Evolutionary conservation across 257 asterid species (phyloP), one percentile per base, ranked within the genome.

Genomic region (Ehretia macrophylla): DNA sequence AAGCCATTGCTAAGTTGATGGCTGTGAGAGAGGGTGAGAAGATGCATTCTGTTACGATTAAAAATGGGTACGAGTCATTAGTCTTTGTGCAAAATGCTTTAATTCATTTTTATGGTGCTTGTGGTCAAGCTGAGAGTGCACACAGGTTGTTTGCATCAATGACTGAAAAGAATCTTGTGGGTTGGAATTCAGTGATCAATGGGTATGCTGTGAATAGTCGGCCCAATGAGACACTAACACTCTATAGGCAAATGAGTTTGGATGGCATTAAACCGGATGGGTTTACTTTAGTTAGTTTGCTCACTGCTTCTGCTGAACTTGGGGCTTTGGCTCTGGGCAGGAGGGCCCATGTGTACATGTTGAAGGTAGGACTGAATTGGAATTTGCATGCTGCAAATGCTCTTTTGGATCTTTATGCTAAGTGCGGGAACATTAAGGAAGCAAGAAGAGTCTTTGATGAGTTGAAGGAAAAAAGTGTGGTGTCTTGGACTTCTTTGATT

Each of bases 211-310:
- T 78, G 39, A 86, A 83, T 49, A 75, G 82, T 19, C 69, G 81
- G 72, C 92, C 95, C 6, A 75, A 83, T 32, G 95, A 86, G 55
- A 65, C 86, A 0, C 50, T 86, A 70, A 59, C 80, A 54, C 78
- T 81, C 50, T 83, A 68, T 27, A 60, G 77, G 62, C 62, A 56
- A 48, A 72, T 85, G 88, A 57, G 70, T 37, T 45, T 56, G 58
- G 79, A 77, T 14, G 75, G 72, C 51, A 81, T 69, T 53, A 72
- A 70, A 58, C 95, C 92, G 0, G 95, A 86, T 65, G 95, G 95
- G 8, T 86, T 86, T 72, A 86, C 95, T 17, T 44, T 86, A 69
- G 95, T 86, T 19, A 86, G 88, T 56, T 71, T 86, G 81, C 81
- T 86, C 21, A 86, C 88, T 8, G 88, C 92, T 19, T 76, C 83